phyloP scores from a whole-genome alignment of 495 filamentous ascomycete species.

The Ramalina peruviana region DNA sequence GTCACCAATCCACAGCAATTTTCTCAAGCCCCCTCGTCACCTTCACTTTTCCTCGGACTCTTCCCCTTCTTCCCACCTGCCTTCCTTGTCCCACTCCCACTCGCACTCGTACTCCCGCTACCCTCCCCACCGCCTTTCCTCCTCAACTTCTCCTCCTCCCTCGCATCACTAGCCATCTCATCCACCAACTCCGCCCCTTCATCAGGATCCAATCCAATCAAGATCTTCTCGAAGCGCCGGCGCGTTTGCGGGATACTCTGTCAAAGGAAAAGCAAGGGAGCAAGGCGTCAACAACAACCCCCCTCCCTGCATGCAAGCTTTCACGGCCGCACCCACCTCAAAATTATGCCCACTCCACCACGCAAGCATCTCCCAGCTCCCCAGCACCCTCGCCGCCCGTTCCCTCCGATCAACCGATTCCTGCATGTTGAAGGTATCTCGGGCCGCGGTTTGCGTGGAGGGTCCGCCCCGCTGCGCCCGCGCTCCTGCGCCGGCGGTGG shows the following conservation, averaged over 20 bases:
- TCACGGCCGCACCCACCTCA: conserved; percentile 7
- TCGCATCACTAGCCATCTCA: conserved; percentile 7
- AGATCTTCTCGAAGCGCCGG: conserved; percentile 15
- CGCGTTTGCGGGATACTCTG: conserved; percentile 25
- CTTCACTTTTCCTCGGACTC: too few relatives aligned
- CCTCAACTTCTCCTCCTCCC: conserved; percentile 1
- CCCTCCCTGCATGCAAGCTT: too few relatives aligned
- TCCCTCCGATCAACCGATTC: conserved; percentile 4
- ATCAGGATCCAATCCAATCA: conserved; percentile 10
- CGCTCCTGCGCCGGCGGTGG: not conserved
- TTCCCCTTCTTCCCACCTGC: not conserved
- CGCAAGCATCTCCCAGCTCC: conserved; percentile 9
- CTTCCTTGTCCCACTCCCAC: not conserved
- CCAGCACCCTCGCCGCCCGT: not conserved
- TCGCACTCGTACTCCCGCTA: conserved; percentile 1
- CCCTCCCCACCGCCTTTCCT: conserved; percentile 1
- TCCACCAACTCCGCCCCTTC: conserved; percentile 8
- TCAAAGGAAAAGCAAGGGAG: not conserved
- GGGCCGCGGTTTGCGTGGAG: not conserved
- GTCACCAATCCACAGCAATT: too few relatives aligned
- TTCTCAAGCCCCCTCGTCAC: too few relatives aligned
- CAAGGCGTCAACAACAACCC: not conserved
- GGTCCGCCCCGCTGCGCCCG: too few relatives aligned
- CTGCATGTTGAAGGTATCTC: conserved; percentile 3
- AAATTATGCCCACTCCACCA: not conserved